Evolutionary conservation across 768 basidiomycete species (phyloP).

Genomic region (Panaeolus papilionaceus): DNA sequence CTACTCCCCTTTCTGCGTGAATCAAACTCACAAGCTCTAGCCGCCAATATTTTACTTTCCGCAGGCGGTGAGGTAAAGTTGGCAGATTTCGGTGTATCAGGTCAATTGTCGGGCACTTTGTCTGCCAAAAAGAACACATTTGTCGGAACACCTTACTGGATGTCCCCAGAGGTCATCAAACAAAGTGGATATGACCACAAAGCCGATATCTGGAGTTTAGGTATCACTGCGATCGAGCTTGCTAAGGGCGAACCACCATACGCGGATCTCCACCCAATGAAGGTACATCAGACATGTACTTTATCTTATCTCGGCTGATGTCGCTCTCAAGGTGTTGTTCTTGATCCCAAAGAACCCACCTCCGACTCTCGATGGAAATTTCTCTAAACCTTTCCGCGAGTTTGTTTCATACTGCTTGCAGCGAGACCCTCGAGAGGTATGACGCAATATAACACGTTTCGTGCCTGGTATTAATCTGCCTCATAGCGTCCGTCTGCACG

Average conservation of each 20-base stretch:
- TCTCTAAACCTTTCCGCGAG: conserved; percentile 92
- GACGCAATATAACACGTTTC: conserved; percentile 33
- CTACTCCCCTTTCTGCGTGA: background rate
- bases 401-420: conserved; percentile 94
- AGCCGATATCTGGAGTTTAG: conserved; percentile 98
- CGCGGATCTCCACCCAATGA: conserved; percentile 99
- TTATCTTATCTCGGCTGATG: conserved; percentile 9
- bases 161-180: conserved; percentile 99
- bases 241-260: conserved; percentile 99
- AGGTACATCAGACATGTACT: conserved; percentile 57
- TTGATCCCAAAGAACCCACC: conserved; percentile 98
- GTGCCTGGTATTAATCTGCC: conserved; percentile 25
- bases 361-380: conserved; percentile 87
- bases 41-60: conserved; percentile 93
- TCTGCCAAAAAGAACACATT: conserved; percentile 98
- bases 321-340: conserved; percentile 81
- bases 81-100: conserved; percentile 98
- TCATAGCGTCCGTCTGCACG: conserved; percentile 89
- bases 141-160: conserved; percentile 99
- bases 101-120: conserved; percentile 91
- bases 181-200: conserved; percentile 99
- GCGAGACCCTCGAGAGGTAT: conserved; percentile 89
- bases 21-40: conserved; percentile 45
- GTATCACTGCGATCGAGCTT: conserved; percentile 96
- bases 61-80: conserved; percentile 96